These are phyloP conservation scores for Diutina mesorugosa DNA, from an alignment of 1,139 yeast genomes.

Conservation along the genomic window DNA sequence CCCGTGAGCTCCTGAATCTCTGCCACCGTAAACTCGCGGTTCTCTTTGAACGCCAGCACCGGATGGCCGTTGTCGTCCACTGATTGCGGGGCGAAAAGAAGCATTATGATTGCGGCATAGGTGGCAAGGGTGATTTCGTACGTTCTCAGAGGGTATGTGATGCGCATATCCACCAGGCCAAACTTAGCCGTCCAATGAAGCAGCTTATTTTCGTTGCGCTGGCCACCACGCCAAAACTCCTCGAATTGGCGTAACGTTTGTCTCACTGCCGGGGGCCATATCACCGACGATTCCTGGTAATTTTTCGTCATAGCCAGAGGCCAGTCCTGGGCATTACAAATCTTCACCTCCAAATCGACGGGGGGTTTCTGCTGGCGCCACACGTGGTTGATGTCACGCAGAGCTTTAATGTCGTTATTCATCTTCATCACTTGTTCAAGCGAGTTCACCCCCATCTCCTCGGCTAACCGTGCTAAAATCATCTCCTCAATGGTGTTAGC, in stretches of 20 bases:
- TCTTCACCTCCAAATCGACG: conserved; percentile 35
- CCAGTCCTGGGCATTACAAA: conserved; percentile 41
- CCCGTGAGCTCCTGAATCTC: conserved; percentile 57
- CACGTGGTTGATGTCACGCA: conserved; percentile 45
- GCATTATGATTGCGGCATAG: conserved; percentile 63
- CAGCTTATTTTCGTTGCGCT: conserved; percentile 60
- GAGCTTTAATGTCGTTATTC: conserved; percentile 71
- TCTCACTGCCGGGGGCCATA: conserved; percentile 30
- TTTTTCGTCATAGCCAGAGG: conserved; percentile 41
- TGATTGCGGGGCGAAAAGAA: conserved; percentile 52
- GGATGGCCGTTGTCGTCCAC: conserved; percentile 26
- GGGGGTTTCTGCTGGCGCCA: conserved; percentile 26
- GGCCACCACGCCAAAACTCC: conserved; percentile 28
- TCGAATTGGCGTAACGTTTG: conserved; percentile 26
- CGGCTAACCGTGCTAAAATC: conserved; percentile 57
- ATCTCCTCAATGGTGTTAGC: conserved; percentile 51
- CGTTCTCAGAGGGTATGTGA: conserved; percentile 50
- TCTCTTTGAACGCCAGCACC: conserved; percentile 31
- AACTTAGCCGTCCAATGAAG: conserved; percentile 76
- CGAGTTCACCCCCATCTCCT: conserved; percentile 57
- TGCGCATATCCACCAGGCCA: conserved; percentile 69
- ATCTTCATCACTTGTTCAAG: conserved; percentile 77
- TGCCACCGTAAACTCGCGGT: conserved; percentile 29
- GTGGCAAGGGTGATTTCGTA: conserved; percentile 78
- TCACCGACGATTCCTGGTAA: conserved; percentile 43